Percentiles rank a stretch among this genome's conserved stretches.
Evolutionary conservation across 2,329 filamentous ascomycete genomes (phyloP).

Genomic region (Lachnellula willkommii): DNA sequence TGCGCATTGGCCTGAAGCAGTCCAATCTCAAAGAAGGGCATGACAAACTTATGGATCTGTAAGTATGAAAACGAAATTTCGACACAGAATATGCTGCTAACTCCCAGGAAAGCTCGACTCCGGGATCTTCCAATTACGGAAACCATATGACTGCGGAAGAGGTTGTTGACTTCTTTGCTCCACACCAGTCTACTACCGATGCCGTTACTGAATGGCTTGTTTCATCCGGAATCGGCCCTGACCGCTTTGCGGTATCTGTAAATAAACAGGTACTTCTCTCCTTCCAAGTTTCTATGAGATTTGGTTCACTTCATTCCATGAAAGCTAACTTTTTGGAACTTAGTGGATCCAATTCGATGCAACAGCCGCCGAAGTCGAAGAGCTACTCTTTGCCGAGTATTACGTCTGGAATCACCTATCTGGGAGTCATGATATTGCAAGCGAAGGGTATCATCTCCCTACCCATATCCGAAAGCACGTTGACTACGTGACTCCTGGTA

Average conservation of each 20-base stretch:
- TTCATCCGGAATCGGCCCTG: constrained; percentile 29
- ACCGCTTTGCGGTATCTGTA: constrained; percentile 30
- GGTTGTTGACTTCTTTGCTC: constrained; percentile 34
- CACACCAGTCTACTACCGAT: constrained; percentile 26
- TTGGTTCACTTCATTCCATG: background rate
- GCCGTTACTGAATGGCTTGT: constrained; percentile 32
- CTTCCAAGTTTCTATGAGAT: background rate
- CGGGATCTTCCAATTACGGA: constrained; percentile 34
- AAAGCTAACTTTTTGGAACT: background rate
- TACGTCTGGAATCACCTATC: constrained; percentile 55
- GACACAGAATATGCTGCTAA: constrained; percentile 5
- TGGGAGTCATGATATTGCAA: constrained; percentile 31
- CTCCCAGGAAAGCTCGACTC: constrained; percentile 30
- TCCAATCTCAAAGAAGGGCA: constrained; percentile 40
- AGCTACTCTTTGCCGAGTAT: constrained; percentile 42
- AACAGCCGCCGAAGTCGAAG: constrained; percentile 30
- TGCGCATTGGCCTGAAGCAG: constrained; percentile 43
- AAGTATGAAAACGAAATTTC: constrained; percentile 5
- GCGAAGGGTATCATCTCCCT: constrained; percentile 45
- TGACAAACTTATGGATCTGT: constrained; percentile 38
- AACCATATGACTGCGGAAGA: constrained; percentile 31
- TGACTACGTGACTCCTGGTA: constrained; percentile 52
- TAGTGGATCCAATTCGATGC: constrained; percentile 35
- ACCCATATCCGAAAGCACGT: constrained; percentile 42
- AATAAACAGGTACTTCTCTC: constrained; percentile 28